Evolutionary conservation across 2,329 filamentous ascomycete genomes (phyloP), one percentile per base, ranked within the genome.

Genomic region (Fusarium clavum): DNA sequence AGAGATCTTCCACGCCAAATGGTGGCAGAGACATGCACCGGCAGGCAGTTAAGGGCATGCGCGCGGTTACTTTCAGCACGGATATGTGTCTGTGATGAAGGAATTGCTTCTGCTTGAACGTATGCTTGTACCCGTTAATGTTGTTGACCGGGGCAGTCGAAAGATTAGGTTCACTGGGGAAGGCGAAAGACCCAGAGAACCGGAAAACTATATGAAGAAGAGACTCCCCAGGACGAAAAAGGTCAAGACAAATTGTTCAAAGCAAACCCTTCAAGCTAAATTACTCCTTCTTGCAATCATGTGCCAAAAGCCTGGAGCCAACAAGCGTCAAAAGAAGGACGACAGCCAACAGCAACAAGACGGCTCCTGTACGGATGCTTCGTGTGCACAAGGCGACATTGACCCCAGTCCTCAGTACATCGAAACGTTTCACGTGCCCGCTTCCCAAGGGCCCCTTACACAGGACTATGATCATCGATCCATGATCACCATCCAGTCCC

Each of bases 381-480:
- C 18, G 6, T 44, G 43, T 8, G 30, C 43, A 27, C 52, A 52
- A 22, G 34, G 27, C 29, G n/a, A 43, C 13, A 41, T 13, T 18
- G 2, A 30, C 22, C 27, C 13, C 6, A 41, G 22, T 12, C 24
- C 16, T 25, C n/a, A 27, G 9, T 3, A 47, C 5, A 30, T 53
- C 11, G 32, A 63, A 11, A 58, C 32, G 1, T 66, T 64, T 13
- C 30, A 30, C 2, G 44, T 70, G 13, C 51, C 67, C 1, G 53
- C 53, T 2, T 29, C 24, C 44, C 49, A 22, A 51, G 40, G 12
- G 9, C 1, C 32, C 27, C 16, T 30, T 30, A 3, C 41, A 25
- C 13, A 46, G 44, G 67, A 62, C 27, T 13, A 30, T 8, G 43
- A 71, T 8, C 32, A 71, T 10, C 67, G 67, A 0, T 46, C 46